Conservation (phyloP, 2,329 filamentous ascomycete species). For the Cadophora sp. region DNA sequence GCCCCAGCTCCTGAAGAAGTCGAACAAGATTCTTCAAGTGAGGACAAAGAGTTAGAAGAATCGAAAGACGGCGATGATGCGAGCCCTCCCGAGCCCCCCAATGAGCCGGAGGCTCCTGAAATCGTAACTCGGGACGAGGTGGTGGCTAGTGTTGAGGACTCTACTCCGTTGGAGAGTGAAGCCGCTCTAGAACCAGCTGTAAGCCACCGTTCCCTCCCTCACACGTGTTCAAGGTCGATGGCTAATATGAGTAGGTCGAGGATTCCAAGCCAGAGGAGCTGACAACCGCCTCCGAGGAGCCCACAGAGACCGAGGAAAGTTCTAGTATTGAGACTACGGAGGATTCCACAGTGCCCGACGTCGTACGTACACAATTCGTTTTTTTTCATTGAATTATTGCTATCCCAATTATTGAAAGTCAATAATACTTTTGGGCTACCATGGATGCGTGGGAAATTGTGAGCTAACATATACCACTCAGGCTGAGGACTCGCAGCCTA, state of each 20-base stretch:
- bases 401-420: too few species aligned
- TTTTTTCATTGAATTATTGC: too few species aligned
- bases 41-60: not conserved
- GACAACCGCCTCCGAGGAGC: not conserved
- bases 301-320: not conserved
- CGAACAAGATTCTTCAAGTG: not conserved
- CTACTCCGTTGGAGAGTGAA: not conserved
- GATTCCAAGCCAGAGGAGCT: conserved; percentile 1
- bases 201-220: not conserved
- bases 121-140: not conserved
- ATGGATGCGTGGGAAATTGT: not conserved
- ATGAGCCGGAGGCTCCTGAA: not conserved
- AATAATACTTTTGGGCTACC: not conserved
- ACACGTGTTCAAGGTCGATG: too few species aligned
- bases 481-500: not conserved
- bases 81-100: not conserved
- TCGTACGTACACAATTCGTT: not conserved
- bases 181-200: not conserved
- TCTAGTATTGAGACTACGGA: not conserved
- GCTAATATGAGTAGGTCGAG: not conserved
- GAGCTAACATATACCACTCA: not conserved
- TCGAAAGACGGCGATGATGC: not conserved
- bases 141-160: not conserved
- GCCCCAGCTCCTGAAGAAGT: too few species aligned
- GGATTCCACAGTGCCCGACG: not conserved